Evolutionary conservation across 2,329 filamentous ascomycete species (phyloP).

Genomic region (Diaporthe australafricana): DNA sequence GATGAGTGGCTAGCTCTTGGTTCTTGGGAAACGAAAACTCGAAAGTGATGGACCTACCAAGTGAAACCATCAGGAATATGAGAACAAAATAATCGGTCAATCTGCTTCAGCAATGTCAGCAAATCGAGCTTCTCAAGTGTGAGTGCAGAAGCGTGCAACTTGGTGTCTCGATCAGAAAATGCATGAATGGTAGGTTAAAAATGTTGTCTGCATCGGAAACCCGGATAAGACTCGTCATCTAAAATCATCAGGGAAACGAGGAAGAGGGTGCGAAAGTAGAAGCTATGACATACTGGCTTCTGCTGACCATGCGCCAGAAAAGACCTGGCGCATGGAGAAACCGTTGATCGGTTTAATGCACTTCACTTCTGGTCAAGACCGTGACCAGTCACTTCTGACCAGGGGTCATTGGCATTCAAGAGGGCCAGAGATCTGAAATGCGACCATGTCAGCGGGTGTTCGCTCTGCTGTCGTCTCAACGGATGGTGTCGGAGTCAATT

Average conservation of each 20-base stretch:
- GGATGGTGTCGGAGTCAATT: conserved; percentile 53
- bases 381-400: not conserved
- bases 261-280: not conserved
- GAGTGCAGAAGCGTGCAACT: conserved; percentile 43
- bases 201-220: conserved; percentile 77
- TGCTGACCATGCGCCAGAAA: not conserved
- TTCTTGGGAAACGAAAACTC: not conserved
- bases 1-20: conserved; percentile 5
- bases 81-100: not conserved
- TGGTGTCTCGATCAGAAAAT: conserved; percentile 45
- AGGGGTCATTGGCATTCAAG: not conserved
- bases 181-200: conserved; percentile 81
- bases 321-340: not conserved
- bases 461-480: not conserved
- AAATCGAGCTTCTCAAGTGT: not conserved
- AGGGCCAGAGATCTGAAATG: not conserved
- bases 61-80: not conserved
- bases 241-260: conserved; percentile 56
- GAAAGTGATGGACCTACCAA: conserved; percentile 29
- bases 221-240: conserved; percentile 86
- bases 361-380: not conserved
- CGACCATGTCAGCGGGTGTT: conserved; percentile 23
- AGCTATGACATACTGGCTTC: conserved; percentile 3
- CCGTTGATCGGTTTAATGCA: not conserved
- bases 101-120: conserved; percentile 32